phyloP scores from a whole-genome alignment of 495 filamentous ascomycete species.

The Penicillium ucsense region DNA sequence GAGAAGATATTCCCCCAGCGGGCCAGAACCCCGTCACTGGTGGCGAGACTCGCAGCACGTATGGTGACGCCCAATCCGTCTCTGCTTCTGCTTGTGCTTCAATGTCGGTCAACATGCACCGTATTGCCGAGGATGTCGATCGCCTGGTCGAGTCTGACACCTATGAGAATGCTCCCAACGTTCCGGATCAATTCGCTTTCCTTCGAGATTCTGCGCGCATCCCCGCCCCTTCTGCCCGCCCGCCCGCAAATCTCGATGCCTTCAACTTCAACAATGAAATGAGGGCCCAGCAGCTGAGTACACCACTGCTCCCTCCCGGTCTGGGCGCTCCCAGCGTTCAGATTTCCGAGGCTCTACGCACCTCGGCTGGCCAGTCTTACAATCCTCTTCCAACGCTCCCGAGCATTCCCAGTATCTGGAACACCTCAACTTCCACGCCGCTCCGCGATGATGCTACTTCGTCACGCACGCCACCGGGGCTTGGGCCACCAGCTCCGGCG shows the following conservation, averaged over 20 bases:
- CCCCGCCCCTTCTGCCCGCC: constrained; percentile 18
- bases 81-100: constrained; percentile 36
- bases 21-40: constrained; percentile 20
- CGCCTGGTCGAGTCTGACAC: constrained; percentile 50
- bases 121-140: constrained; percentile 52
- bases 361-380: constrained; percentile 26
- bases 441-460: constrained; percentile 19
- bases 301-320: constrained; percentile 30
- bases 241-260: constrained; percentile 12
- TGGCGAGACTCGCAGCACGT: constrained; percentile 28
- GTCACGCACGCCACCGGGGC: constrained; percentile 27
- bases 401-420: constrained; percentile 41
- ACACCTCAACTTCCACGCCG: constrained; percentile 26
- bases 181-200: constrained; percentile 19
- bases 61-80: constrained; percentile 37
- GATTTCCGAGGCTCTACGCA: constrained; percentile 14
- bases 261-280: constrained; percentile 18
- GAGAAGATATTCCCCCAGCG: constrained; percentile 33
- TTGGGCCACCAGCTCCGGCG: constrained; percentile 18
- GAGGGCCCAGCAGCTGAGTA: constrained; percentile 11
- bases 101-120: constrained; percentile 43
- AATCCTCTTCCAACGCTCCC: constrained; percentile 26
- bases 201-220: constrained; percentile 14
- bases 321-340: constrained; percentile 22
- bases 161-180: constrained; percentile 32